phyloP scores from a whole-genome alignment of 495 filamentous ascomycete genomes.

The Xylaria telfairii region DNA sequence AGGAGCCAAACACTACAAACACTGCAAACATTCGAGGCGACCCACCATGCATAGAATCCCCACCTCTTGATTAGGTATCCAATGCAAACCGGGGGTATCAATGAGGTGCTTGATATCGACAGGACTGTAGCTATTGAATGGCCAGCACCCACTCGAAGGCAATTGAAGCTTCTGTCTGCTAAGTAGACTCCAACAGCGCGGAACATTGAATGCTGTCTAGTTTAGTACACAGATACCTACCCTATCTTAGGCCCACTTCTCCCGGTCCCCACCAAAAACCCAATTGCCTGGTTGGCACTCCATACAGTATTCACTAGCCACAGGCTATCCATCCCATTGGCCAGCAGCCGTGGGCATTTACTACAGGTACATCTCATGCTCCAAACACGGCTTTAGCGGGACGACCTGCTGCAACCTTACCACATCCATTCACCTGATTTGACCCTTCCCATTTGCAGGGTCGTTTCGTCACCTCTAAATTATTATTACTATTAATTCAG shows the following conservation, averaged over 20 bases:
- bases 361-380: background rate
- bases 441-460: slow-evolving; percentile 22
- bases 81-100: background rate
- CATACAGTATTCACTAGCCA: slow-evolving; percentile 21
- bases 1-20: background rate
- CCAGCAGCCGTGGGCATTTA: background rate
- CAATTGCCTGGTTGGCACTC: slow-evolving; percentile 1
- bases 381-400: slow-evolving; percentile 17
- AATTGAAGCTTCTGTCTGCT: background rate
- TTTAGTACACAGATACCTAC: background rate
- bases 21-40: background rate
- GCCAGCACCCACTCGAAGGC: background rate
- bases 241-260: background rate
- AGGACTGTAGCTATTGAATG: background rate
- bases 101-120: background rate
- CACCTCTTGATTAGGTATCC: background rate
- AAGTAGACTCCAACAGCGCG: background rate
- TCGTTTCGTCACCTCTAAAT: slow-evolving; percentile 28
- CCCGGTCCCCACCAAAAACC: slow-evolving; percentile 9
- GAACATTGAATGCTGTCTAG: too few species aligned
- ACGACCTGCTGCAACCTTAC: slow-evolving; percentile 11
- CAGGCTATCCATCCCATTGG: slow-evolving; percentile 4
- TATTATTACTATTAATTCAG: slow-evolving; percentile 26
- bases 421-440: slow-evolving; percentile 26
- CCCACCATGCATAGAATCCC: background rate